A percentile compares a stretch with the other conserved stretches of the same genome.
Conservation (phyloP, 768 basidiomycete species). For the Pleurotus cornucopiae region DNA sequence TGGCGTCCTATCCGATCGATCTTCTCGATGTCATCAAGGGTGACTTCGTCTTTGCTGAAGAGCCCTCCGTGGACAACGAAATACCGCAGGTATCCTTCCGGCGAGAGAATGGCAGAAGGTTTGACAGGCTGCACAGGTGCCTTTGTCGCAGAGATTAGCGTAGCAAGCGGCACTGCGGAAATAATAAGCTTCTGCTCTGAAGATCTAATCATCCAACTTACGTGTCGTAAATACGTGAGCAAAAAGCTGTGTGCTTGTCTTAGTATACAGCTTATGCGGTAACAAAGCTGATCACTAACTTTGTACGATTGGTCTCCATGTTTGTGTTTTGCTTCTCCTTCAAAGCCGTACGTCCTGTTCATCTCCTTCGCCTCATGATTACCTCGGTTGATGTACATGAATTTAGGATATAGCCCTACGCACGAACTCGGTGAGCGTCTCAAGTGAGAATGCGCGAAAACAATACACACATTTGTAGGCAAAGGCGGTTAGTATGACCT, state of each 20-base stretch:
- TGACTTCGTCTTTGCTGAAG: slow-evolving; percentile 94
- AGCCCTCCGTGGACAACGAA: slow-evolving; percentile 96
- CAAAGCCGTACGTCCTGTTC: slow-evolving; percentile 93
- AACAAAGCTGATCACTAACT: slow-evolving; percentile 30
- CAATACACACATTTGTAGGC: slow-evolving; percentile 85
- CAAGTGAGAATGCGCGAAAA: not conserved
- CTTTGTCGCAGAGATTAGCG: slow-evolving; percentile 74
- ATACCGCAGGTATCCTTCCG: slow-evolving; percentile 80
- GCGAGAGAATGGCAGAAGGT: slow-evolving; percentile 66
- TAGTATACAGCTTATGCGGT: slow-evolving; percentile 1
- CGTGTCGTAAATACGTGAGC: slow-evolving; percentile 89
- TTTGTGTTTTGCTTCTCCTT: slow-evolving; percentile 95
- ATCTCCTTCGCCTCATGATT: slow-evolving; percentile 98
- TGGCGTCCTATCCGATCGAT: slow-evolving; percentile 85
- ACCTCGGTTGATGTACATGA: slow-evolving; percentile 91
- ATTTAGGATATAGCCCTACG: slow-evolving; percentile 85
- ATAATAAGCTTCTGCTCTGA: not conserved
- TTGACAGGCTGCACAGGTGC: slow-evolving; percentile 39
- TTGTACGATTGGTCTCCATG: slow-evolving; percentile 95
- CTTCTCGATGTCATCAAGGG: slow-evolving; percentile 87
- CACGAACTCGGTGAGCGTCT: not conserved
- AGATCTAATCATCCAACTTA: slow-evolving; percentile 33
- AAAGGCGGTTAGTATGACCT: slow-evolving; percentile 89
- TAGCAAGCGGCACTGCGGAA: slow-evolving; percentile 78
- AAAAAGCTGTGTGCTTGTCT: slow-evolving; percentile 57